Evolutionary conservation across 306 rosid species (phyloP), one percentile per base, ranked within the genome.

Genomic region (Citrullus colocynthis): DNA sequence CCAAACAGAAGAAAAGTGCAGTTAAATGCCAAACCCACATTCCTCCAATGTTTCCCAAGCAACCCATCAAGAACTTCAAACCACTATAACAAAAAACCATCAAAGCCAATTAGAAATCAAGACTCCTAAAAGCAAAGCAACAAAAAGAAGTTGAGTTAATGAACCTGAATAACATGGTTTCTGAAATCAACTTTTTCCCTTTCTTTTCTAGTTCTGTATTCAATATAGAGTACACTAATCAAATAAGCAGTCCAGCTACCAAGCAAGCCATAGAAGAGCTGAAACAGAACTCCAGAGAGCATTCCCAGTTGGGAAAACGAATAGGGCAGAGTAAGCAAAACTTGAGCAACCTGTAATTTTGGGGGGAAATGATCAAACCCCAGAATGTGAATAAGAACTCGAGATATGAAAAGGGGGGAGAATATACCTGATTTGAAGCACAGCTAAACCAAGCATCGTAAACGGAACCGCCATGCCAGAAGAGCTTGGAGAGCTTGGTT

Each of bases 371-470:
- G 18, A 39, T n/a, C 73, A 64, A 41, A 9, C 63, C 11, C 56
- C 79, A 58, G 20, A 70, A 28, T 64, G 6, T 48, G 5, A 54
- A 45, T 34, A 36, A 2, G 13, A 74, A 16, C 13, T 66, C 3
- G 12, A 77, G 65, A 9, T 4, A 9, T 4, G n/a, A 45, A 28
- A 30, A 20, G 1, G 34, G 30, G 18, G 39, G 28, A 18, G 34
- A 12, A 24, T 12, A 34, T 1, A 92, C 99, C 97, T 95, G 99
- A 84, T 95, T 95, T 62, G 99, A 95, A 74, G 99, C 97, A 76
- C 99, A 95, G 84, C 97, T 95, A 78, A 95, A 95, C 99, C 99
- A 95, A 60, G 99, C 99, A 83, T 95, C 99, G 83, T 95, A 95
- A 67, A 79, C 93, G 39, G 98, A 95, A 44, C 99, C 99, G 45